Conservation (phyloP, 2,329 filamentous ascomycete species). For the Diaporthe destruens region DNA sequence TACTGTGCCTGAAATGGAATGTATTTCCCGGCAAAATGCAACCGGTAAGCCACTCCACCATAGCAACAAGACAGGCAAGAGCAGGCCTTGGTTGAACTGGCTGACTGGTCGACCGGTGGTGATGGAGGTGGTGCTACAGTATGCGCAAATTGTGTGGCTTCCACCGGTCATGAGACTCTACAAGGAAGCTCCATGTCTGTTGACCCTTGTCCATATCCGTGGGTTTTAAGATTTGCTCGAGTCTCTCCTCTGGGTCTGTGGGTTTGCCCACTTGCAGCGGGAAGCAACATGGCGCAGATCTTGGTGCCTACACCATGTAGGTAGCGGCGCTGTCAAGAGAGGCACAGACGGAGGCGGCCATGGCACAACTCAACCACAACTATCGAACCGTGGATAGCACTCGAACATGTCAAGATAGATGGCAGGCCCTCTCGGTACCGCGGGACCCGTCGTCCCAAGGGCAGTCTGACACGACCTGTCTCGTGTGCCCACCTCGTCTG, state of each 20-base stretch:
- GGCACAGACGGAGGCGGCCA: conserved; percentile 30
- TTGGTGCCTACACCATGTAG: neutral
- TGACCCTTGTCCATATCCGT: neutral
- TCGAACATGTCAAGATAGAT: conserved; percentile 2
- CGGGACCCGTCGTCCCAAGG: neutral
- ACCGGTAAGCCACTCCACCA: conserved; percentile 10
- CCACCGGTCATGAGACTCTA: conserved; percentile 11
- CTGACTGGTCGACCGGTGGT: neutral
- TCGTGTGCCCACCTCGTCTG: conserved; percentile 8
- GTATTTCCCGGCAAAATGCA: conserved; percentile 24
- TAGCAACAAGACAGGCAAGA: no score
- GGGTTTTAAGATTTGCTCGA: conserved; percentile 21
- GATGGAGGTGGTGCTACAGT: conserved; percentile 12
- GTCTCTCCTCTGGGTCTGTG: conserved; percentile 1
- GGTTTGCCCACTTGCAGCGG: conserved; percentile 1
- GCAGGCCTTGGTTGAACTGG: no score
- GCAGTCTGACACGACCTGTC: conserved; percentile 22
- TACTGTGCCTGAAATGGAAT: conserved; percentile 26
- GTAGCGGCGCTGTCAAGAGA: conserved; percentile 13
- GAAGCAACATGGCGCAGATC: conserved; percentile 11
- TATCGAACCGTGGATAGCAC: neutral
- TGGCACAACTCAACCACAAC: neutral
- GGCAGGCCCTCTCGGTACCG: conserved; percentile 20
- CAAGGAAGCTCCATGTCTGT: conserved; percentile 7
- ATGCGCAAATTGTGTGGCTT: conserved; percentile 27